A percentile compares a stretch with the other conserved stretches of the same genome.
phyloP scores from a whole-genome alignment of 306 rosid genomes.

The Cucurbita maxima region DNA sequence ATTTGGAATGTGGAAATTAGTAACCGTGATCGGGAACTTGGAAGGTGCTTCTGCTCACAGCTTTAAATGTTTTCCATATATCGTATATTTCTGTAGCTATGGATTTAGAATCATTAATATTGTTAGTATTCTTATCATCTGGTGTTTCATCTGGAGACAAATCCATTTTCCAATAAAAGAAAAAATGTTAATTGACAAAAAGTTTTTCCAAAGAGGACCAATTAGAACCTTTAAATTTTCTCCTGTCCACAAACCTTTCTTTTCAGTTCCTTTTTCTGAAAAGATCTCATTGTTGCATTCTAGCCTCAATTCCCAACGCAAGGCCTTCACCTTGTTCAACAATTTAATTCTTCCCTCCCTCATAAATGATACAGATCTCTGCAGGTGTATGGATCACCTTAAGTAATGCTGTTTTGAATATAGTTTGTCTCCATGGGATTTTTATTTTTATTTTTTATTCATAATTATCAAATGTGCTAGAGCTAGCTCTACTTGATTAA shows the following conservation, averaged over 20 bases:
- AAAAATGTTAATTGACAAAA: not conserved
- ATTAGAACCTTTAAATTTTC: not conserved
- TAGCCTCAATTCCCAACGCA: not conserved
- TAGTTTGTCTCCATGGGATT: not conserved
- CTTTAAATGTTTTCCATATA: not conserved
- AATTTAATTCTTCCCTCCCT: not conserved
- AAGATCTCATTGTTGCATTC: not conserved
- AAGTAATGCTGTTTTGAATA: not conserved
- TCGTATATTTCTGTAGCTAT: not conserved
- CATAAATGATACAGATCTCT: not conserved
- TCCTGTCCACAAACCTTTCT: not conserved
- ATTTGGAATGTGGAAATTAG: conserved; percentile 45
- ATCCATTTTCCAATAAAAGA: not conserved
- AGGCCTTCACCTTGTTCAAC: not conserved
- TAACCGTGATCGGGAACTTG: conserved; percentile 31
- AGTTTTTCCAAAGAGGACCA: not conserved
- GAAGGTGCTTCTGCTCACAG: conserved; percentile 31
- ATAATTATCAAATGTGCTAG: not conserved
- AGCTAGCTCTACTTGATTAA: not conserved
- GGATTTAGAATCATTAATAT: not conserved
- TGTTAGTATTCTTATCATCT: not conserved
- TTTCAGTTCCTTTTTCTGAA: not conserved
- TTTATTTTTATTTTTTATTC: not conserved
- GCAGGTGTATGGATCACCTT: not conserved
- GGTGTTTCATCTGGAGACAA: not conserved